Evolutionary conservation across 1,139 yeast genomes (phyloP).

Genomic region (Torulaspora globosa): DNA sequence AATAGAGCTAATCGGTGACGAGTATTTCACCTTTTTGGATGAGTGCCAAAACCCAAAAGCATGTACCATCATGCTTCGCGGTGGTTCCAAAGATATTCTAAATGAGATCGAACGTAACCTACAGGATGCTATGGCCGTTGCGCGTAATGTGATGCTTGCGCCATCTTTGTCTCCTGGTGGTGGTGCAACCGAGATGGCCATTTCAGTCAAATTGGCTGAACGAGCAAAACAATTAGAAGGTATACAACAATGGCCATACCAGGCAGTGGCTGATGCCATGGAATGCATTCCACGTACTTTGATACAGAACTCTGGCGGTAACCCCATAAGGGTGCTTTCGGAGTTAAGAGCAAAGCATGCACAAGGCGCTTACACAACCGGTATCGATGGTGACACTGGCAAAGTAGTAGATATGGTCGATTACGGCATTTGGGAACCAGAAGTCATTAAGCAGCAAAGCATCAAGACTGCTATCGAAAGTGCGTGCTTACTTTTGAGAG

Average conservation of each 20-base stretch:
- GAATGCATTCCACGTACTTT: conserved; percentile 97
- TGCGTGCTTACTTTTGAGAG: conserved; percentile 90
- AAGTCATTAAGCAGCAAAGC: conserved; percentile 93
- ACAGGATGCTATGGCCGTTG: conserved; percentile 98
- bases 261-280: conserved; percentile 97
- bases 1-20: conserved; percentile 95
- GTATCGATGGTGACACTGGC: conserved; percentile 93
- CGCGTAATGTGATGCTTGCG: conserved; percentile 91
- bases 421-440: conserved; percentile 99
- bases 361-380: conserved; percentile 76
- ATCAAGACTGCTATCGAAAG: conserved; percentile 96
- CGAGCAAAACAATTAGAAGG: conserved; percentile 92
- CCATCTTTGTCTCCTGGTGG: conserved; percentile 98
- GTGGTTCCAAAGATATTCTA: conserved; percentile 94
- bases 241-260: conserved; percentile 97
- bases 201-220: conserved; percentile 81
- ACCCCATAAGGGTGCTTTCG: conserved; percentile 83
- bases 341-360: conserved; percentile 96
- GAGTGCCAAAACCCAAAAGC: conserved; percentile 86
- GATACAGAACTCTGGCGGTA: conserved; percentile 96
- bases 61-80: conserved; percentile 87
- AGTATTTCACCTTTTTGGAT: conserved; percentile 82
- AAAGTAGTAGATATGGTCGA: conserved; percentile 92
- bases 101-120: conserved; percentile 95
- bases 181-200: conserved; percentile 99